phyloP scores from a whole-genome alignment of 1,284 basidiomycete genomes.

The Calocybe gambosa region DNA sequence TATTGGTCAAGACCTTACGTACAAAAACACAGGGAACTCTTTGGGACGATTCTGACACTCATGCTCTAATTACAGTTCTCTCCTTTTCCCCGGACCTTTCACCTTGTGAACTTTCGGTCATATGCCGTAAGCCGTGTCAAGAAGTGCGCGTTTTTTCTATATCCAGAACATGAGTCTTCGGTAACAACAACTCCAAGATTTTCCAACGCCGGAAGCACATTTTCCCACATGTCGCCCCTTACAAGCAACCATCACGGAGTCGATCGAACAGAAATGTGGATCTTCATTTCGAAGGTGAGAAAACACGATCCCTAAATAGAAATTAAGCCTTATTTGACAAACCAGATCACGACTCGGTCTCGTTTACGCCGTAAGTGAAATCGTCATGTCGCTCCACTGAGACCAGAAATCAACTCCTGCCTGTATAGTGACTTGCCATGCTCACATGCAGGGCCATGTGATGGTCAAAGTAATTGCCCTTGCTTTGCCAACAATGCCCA shows the following conservation, averaged over 20 bases:
- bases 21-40: background rate
- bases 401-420: background rate
- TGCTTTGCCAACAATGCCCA: conserved; percentile 33
- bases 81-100: background rate
- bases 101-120: conserved; percentile 19
- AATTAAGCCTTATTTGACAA: background rate
- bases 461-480: conserved; percentile 25
- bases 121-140: conserved; percentile 42
- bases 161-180: background rate
- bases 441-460: conserved; percentile 40
- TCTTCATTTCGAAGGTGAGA: conserved; percentile 12
- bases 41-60: background rate
- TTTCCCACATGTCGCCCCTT: conserved; percentile 13
- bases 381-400: background rate
- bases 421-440: conserved; percentile 32
- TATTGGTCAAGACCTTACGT: background rate
- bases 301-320: background rate
- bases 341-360: conserved; percentile 24
- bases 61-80: background rate
- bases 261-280: conserved; percentile 5
- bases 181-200: conserved; percentile 13
- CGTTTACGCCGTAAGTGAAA: conserved; percentile 32
- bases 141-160: conserved; percentile 30
- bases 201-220: conserved; percentile 18
- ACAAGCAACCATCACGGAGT: conserved; percentile 2